Conservation (phyloP, 768 basidiomycete genomes). For the Calocybe cyanea region DNA sequence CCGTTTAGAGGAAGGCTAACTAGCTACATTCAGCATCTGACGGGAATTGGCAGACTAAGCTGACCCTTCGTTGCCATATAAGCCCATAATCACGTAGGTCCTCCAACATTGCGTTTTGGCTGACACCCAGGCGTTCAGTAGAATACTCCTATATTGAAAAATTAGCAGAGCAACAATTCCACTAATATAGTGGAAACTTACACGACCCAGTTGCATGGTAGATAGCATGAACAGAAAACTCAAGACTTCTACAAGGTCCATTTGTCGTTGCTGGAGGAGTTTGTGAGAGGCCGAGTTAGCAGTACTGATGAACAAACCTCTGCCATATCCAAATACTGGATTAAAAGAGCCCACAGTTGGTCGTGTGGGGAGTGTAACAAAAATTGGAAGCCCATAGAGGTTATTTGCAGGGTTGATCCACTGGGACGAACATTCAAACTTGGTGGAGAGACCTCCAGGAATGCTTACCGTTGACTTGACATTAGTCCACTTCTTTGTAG, state of each 20-base stretch:
- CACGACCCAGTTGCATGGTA: constrained; percentile 91
- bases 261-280: constrained; percentile 64
- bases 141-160: constrained; percentile 73
- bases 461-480: constrained; percentile 60
- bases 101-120: constrained; percentile 82
- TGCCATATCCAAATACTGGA: constrained; percentile 84
- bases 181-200: constrained; percentile 29
- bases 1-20: constrained; percentile 65
- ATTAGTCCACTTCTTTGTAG: constrained; percentile 85
- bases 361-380: constrained; percentile 90
- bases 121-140: constrained; percentile 71
- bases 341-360: constrained; percentile 91
- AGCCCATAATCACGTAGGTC: constrained; percentile 95
- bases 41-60: constrained; percentile 20
- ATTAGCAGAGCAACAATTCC: neutral
- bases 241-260: constrained; percentile 92
- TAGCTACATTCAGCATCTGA: constrained; percentile 7
- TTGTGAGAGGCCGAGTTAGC: neutral
- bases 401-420: constrained; percentile 70
- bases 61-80: constrained; percentile 79
- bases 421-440: constrained; percentile 26
- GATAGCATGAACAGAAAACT: constrained; percentile 96
- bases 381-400: constrained; percentile 94
- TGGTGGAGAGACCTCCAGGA: neutral
- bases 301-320: constrained; percentile 47